Conservation (phyloP, 257 asterid genomes). For the Primulina huaijiensis region DNA sequence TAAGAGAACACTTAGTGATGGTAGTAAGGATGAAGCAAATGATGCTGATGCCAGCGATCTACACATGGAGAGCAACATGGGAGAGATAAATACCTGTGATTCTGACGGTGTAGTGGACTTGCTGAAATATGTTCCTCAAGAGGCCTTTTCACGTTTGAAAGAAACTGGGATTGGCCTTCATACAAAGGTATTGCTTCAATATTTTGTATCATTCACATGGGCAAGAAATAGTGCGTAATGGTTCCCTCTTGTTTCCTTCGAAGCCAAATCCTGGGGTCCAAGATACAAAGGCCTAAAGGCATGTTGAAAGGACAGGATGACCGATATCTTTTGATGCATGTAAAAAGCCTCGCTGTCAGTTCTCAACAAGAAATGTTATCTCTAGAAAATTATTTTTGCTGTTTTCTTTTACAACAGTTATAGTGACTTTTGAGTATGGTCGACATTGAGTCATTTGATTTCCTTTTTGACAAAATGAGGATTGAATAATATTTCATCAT, state of each 20-base stretch:
- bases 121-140: constrained; percentile 62
- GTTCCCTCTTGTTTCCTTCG: constrained; percentile 1
- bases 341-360: not conserved
- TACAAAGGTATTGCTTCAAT: constrained; percentile 51
- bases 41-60: constrained; percentile 34
- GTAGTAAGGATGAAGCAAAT: constrained; percentile 46
- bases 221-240: constrained; percentile 14
- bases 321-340: not conserved
- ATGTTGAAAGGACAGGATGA: not conserved
- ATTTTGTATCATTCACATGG: constrained; percentile 6
- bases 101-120: constrained; percentile 43
- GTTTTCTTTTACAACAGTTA: not conserved
- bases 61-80: constrained; percentile 40
- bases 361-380: not conserved
- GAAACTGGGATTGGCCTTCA: constrained; percentile 77
- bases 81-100: constrained; percentile 33
- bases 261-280: constrained; percentile 8
- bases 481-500: not conserved
- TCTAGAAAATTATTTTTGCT: not conserved
- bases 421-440: not conserved
- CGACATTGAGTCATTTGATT: not conserved
- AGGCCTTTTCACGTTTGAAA: constrained; percentile 66
- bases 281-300: not conserved
- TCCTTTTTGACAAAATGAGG: not conserved
- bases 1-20: constrained; percentile 34